Evolutionary conservation across 352 stramenopile species (phyloP).

Genomic region (Globisporangium splendens): DNA sequence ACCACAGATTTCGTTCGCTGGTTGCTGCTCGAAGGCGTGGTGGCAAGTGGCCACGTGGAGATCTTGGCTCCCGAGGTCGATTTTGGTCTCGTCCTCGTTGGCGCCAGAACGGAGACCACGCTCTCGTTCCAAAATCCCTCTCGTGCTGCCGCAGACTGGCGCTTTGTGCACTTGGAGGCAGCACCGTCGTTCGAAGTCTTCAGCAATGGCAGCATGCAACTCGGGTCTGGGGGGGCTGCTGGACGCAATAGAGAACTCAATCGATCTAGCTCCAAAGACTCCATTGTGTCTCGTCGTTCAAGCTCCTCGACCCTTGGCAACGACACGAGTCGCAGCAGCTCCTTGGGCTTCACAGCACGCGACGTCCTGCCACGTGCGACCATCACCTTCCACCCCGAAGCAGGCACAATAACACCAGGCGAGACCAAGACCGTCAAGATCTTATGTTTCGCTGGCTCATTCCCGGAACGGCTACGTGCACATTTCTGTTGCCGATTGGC

Average conservation of each 20-base stretch:
- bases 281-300: slow-evolving; percentile 40
- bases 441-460: slow-evolving; percentile 45
- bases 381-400: slow-evolving; percentile 47
- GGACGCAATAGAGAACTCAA: slow-evolving; percentile 15
- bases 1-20: slow-evolving; percentile 33
- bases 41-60: slow-evolving; percentile 36
- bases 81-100: slow-evolving; percentile 71
- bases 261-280: slow-evolving; percentile 50
- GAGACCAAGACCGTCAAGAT: slow-evolving; percentile 36
- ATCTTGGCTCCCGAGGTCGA: slow-evolving; percentile 56
- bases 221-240: neutral
- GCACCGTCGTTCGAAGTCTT: too few relatives aligned
- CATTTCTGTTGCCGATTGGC: slow-evolving; percentile 39
- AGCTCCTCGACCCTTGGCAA: slow-evolving; percentile 30
- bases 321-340: slow-evolving; percentile 34
- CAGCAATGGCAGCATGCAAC: neutral
- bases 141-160: slow-evolving; percentile 29
- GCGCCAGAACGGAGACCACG: slow-evolving; percentile 34
- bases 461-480: slow-evolving; percentile 61
- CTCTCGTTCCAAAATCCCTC: slow-evolving; percentile 32
- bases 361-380: slow-evolving; percentile 41
- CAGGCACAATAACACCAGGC: slow-evolving; percentile 34
- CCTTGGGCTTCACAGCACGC: slow-evolving; percentile 32
- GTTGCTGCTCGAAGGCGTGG: slow-evolving; percentile 47
- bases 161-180: slow-evolving; percentile 42